phyloP scores from a whole-genome alignment of 2,329 filamentous ascomycete species.

The Rutstroemia sp. region DNA sequence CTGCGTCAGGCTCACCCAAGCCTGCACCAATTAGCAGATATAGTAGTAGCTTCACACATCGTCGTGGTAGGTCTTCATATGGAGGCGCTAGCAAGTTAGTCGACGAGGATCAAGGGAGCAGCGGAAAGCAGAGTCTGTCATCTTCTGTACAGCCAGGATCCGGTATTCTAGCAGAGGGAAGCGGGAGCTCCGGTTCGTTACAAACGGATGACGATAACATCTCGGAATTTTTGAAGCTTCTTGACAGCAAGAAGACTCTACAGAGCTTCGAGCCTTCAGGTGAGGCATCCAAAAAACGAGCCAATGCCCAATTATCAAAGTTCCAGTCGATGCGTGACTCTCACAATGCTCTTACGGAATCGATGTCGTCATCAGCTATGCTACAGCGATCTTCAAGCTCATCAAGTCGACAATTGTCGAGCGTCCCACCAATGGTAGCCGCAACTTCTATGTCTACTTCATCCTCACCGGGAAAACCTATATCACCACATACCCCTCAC shows the following conservation, averaged over 20 bases:
- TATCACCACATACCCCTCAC: conserved; percentile 85
- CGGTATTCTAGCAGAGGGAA: conserved; percentile 65
- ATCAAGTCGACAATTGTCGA: conserved; percentile 51
- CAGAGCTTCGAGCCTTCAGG: conserved; percentile 66
- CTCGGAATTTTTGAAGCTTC: conserved; percentile 80
- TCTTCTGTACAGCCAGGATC: conserved; percentile 68
- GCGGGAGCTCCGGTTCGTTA: conserved; percentile 58
- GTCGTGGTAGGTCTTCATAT: conserved; percentile 69
- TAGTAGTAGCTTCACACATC: conserved; percentile 89
- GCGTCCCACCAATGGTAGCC: conserved; percentile 58
- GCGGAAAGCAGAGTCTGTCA: conserved; percentile 71
- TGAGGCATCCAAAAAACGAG: conserved; percentile 65
- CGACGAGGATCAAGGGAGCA: conserved; percentile 71
- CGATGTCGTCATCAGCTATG: conserved; percentile 83
- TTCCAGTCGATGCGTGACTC: conserved; percentile 88
- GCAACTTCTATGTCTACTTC: conserved; percentile 75
- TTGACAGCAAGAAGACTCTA: conserved; percentile 83
- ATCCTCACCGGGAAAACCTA: conserved; percentile 82
- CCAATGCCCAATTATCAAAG: conserved; percentile 71
- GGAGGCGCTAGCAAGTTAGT: conserved; percentile 58
- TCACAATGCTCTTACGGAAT: conserved; percentile 82
- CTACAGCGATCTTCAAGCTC: conserved; percentile 77
- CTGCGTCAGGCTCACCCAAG: conserved; percentile 69
- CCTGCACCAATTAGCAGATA: conserved; percentile 74
- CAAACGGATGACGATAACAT: conserved; percentile 86